Evolutionary conservation across 2,329 filamentous ascomycete species (phyloP).

Genomic region (Mycosphaerella arachidis): DNA sequence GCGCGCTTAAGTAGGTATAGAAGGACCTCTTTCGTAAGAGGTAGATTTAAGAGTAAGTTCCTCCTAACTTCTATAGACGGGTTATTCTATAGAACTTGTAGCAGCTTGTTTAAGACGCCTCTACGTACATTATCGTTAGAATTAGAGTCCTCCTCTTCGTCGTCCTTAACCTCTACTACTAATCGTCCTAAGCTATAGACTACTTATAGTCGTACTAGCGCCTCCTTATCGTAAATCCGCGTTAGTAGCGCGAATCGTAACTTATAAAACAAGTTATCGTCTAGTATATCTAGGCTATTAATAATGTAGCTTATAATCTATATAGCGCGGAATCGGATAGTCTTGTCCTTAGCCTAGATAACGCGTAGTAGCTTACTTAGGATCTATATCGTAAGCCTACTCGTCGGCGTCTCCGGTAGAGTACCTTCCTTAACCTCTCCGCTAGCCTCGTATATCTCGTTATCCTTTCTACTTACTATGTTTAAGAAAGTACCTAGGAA

Average conservation of each 20-base stretch:
- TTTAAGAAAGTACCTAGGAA: conserved; percentile 83
- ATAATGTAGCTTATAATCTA: conserved; percentile 88
- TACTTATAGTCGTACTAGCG: conserved; percentile 86
- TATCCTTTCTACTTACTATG: conserved; percentile 58
- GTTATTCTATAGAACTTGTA: conserved; percentile 88
- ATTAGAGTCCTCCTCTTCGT: conserved; percentile 63
- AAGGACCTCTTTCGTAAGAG: conserved; percentile 74
- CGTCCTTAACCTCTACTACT: conserved; percentile 65
- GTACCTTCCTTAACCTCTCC: conserved; percentile 58
- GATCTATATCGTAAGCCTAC: conserved; percentile 69
- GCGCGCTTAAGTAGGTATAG: conserved; percentile 87
- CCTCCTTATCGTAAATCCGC: conserved; percentile 88
- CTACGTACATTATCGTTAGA: conserved; percentile 61
- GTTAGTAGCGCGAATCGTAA: conserved; percentile 75
- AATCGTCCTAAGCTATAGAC: conserved; percentile 83
- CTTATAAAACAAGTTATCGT: conserved; percentile 83
- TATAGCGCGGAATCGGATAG: conserved; percentile 81
- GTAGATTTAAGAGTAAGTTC: conserved; percentile 84
- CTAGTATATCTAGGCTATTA: conserved; percentile 86
- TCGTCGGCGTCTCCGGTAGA: conserved; percentile 77
- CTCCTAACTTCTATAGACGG: conserved; percentile 89
- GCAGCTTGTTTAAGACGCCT: conserved; percentile 72
- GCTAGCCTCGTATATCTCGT: conserved; percentile 36
- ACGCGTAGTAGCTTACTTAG: conserved; percentile 70
- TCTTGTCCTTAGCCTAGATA: conserved; percentile 85